Percentiles rank a stretch among this genome's conserved stretches.
Evolutionary conservation across 176 grass and related monocot genomes (phyloP).

Genomic region (Saccharum spontaneum): DNA sequence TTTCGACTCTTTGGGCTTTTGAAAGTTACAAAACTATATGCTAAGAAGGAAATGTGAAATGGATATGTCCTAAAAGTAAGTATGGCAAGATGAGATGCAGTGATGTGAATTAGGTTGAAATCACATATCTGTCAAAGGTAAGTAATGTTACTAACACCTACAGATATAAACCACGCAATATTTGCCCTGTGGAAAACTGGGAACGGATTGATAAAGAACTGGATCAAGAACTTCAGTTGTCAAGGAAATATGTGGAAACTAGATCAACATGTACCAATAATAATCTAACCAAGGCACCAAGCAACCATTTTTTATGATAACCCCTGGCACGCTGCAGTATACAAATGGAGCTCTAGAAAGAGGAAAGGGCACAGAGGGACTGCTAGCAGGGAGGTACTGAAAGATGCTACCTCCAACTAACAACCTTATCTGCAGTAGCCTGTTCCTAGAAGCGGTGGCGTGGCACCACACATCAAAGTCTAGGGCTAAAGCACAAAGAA

Average conservation of each 20-base stretch:
- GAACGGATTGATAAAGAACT: not conserved
- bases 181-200: not conserved
- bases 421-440: not conserved
- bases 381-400: not conserved
- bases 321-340: not conserved
- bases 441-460: not conserved
- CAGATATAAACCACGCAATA: not conserved
- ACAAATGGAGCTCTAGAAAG: not conserved
- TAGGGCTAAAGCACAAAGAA: conserved; percentile 1
- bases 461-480: not conserved
- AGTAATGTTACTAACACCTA: not conserved
- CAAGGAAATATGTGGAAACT: not conserved
- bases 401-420: not conserved
- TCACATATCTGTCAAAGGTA: not conserved
- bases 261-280: not conserved
- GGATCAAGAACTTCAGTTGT: not conserved
- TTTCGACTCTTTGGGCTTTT: not conserved
- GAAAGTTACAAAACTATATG: not conserved
- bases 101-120: not conserved
- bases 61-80: not conserved
- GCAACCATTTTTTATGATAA: not conserved
- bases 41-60: not conserved
- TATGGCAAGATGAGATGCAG: not conserved
- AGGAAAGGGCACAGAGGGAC: not conserved
- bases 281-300: not conserved